Percentiles rank a stretch among this genome's conserved stretches.
Evolutionary conservation across 345 rosid genomes (phyloP).

Genomic region (Mallotus nudiflorus): DNA sequence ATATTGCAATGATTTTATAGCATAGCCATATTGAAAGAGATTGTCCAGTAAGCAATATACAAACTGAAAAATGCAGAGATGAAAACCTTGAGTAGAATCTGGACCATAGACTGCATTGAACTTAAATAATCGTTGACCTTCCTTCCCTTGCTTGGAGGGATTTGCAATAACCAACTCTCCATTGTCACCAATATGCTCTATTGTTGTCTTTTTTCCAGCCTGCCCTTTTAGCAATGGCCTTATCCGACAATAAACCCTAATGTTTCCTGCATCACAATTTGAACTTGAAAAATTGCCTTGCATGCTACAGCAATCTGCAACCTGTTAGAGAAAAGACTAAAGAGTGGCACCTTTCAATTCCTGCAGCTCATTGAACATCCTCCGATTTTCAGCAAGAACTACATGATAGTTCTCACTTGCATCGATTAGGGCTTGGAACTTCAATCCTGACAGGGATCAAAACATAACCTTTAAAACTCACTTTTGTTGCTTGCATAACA

Average conservation of each 20-base stretch:
- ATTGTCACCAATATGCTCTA: slow-evolving; percentile 69
- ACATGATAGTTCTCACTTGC: slow-evolving; percentile 69
- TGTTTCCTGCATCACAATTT: slow-evolving; percentile 62
- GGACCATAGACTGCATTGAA: slow-evolving; percentile 80
- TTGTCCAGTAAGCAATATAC: neutral
- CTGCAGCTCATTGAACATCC: slow-evolving; percentile 84
- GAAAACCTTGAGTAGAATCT: slow-evolving; percentile 73
- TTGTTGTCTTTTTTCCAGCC: slow-evolving; percentile 44
- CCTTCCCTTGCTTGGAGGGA: slow-evolving; percentile 78
- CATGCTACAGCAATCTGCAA: neutral
- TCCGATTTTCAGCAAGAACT: slow-evolving; percentile 80
- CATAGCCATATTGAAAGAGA: neutral
- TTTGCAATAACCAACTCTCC: slow-evolving; percentile 71
- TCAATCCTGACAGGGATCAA: slow-evolving; percentile 45
- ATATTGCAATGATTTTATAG: slow-evolving; percentile 13
- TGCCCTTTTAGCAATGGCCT: slow-evolving; percentile 81
- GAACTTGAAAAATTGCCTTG: slow-evolving; percentile 2
- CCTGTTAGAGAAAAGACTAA: neutral
- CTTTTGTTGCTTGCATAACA: neutral
- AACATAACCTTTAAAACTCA: slow-evolving; percentile 8
- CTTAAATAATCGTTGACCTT: slow-evolving; percentile 60
- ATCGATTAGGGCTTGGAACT: slow-evolving; percentile 48
- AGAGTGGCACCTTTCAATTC: slow-evolving; percentile 71
- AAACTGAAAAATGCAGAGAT: slow-evolving; percentile 6
- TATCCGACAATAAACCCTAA: slow-evolving; percentile 81